These are phyloP conservation scores for Aspergillus saccharolyticus DNA, from an alignment of 495 filamentous ascomycete species.

Conservation along the genomic window DNA sequence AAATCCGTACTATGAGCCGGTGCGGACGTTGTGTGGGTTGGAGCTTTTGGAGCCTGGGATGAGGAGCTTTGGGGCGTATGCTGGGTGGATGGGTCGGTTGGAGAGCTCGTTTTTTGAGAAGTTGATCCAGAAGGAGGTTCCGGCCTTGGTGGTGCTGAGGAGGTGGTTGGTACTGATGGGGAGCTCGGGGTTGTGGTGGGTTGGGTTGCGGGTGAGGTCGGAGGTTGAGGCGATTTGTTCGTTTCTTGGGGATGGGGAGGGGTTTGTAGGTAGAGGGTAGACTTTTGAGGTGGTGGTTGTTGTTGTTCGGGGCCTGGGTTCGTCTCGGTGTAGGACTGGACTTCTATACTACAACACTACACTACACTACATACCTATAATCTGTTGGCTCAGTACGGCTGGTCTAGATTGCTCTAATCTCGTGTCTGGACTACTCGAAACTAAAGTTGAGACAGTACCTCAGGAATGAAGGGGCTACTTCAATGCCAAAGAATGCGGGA, in stretches of 20 bases:
- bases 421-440: too few relatives aligned
- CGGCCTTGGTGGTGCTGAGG: constrained; percentile 40
- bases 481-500: not conserved
- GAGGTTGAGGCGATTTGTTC: constrained; percentile 46
- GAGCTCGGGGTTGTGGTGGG: constrained; percentile 35
- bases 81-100: constrained; percentile 35
- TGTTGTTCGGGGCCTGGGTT: not conserved
- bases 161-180: constrained; percentile 42
- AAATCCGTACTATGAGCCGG: constrained; percentile 36
- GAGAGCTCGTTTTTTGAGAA: constrained; percentile 27
- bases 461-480: not conserved
- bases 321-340: too few relatives aligned
- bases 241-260: constrained; percentile 12
- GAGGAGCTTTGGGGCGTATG: constrained; percentile 19
- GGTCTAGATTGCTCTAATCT: not conserved
- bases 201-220: constrained; percentile 31
- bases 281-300: not conserved
- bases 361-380: too few relatives aligned
- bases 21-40: constrained; percentile 33
- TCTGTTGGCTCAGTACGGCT: too few relatives aligned
- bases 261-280: constrained; percentile 22
- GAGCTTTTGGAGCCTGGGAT: constrained; percentile 19
- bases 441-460: not conserved
- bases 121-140: constrained; percentile 34
- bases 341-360: too few relatives aligned